Base-by-base conservation (phyloP, 2,329 filamentous ascomycete species). In the Plenodomus tracheiphilus region DNA sequence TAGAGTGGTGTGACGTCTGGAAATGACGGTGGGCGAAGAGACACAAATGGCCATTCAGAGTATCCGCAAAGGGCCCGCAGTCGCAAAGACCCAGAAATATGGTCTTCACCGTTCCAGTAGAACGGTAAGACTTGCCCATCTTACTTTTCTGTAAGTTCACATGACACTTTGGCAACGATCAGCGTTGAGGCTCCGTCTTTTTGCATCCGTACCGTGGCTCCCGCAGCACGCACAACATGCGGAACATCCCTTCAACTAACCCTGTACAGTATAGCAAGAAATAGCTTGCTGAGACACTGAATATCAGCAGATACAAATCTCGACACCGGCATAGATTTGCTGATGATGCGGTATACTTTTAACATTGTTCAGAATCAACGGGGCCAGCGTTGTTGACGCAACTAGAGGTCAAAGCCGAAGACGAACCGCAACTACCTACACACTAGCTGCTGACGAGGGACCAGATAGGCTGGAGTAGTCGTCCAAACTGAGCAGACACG, bases 221-320 rank as follows among this genome's bases (percentile, higher is more conserved):
- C 64, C 62, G 65, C 61, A 58, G 53, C 59, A 68, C 46, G 56
- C 62, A 62, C 63, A 58, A 43, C 47, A 61, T 53, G 54, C 58
- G 53, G 35, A 8, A 55, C 32, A 46, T 30, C 43, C 39, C 50
- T 43, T 49, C 38, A 39, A 35, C 49, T 59, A 51, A 43, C 54
- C 52, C 15, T 25, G 43, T 48, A 47, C 30, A 45, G 56, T 30
- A 50, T 56, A 53, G 51, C 39, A 28, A 49, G 25, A 47, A 37
- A 43, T 18, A 35, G 22, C 43, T 9, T 41, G 43, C 55, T 41
- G 38, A 49, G 55, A 53, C n/a, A n/a, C n/a, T n/a, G 49, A 21
- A 57, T 53, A 49, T 52, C 50, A 4, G 28, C 48, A 46, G 37
- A 34, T 17, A 32, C 39, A 21, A 19, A 9, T 43, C 42, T 39